phyloP scores from a whole-genome alignment of 2,329 filamentous ascomycete genomes.

The Cordyceps cicadae region DNA sequence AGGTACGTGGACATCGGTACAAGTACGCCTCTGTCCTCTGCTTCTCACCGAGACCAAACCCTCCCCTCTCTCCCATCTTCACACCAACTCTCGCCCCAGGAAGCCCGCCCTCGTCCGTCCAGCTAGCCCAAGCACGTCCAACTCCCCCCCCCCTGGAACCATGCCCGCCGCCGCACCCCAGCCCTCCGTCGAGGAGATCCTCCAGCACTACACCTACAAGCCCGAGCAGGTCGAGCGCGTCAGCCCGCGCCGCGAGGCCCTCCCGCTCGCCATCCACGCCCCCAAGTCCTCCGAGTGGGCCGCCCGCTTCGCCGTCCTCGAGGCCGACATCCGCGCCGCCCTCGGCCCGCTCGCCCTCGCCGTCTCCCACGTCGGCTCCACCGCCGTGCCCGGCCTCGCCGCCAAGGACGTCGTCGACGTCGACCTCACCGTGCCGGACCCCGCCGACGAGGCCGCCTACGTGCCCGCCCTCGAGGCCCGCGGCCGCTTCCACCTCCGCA shows the following conservation, averaged over 20 bases:
- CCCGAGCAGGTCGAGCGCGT: slow-evolving; percentile 9
- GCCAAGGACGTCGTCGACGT: slow-evolving; percentile 41
- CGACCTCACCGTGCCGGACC: slow-evolving; percentile 32
- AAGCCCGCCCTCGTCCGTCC: no score
- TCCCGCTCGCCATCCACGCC: slow-evolving; percentile 10
- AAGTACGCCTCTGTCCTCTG: not conserved
- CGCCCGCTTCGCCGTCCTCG: slow-evolving; percentile 18
- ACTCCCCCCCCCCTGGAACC: not conserved
- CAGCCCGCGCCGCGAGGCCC: slow-evolving; percentile 1
- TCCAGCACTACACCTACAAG: slow-evolving; percentile 8
- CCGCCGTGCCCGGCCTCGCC: slow-evolving; percentile 33
- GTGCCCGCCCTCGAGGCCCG: slow-evolving; percentile 28
- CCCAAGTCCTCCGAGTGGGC: slow-evolving; percentile 9
- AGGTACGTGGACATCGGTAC: not conserved
- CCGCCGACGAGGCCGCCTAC: slow-evolving; percentile 29
- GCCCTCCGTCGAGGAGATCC: not conserved
- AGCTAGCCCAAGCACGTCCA: no score
- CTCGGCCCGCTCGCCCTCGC: slow-evolving; percentile 22
- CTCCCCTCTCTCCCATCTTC: not conserved
- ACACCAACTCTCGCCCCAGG: not conserved
- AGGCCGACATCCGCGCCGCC: slow-evolving; percentile 20
- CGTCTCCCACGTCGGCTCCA: slow-evolving; percentile 37
- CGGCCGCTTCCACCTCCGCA: slow-evolving; percentile 32
- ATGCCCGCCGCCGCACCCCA: not conserved
- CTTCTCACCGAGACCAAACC: no score